Base-by-base conservation (phyloP, 1,139 yeast genomes). In the Blastobotrys capitulatus region DNA sequence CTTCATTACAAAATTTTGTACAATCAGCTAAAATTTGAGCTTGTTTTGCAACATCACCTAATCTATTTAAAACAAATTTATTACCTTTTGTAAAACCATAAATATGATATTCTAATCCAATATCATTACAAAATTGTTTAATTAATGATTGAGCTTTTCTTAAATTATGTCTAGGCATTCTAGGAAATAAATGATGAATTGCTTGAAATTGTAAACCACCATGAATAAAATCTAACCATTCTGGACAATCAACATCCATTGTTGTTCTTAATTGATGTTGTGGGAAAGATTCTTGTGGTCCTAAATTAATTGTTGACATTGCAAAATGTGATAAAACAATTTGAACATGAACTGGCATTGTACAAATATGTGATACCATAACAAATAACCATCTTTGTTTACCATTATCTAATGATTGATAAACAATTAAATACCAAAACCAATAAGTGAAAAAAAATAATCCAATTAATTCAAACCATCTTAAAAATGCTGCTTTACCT, bases 181-280 rank as follows among this genome's bases (percentile, higher is more conserved):
- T 74, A 16, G 97, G 97, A 66, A 88, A 88, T 57, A 88, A 72
- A 65, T 88, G 97, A 64, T 88, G 97, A 47, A 88, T 80, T 1
- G 89, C 95, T 65, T 88, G 97, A 69, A 87, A 88, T 65, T 88
- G 97, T 47, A 88, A 76, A 0, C 97, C 97, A 6, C 96, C 97
- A 61, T 88, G 97, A 60, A 88, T 74, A 61, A 81, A 88, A 65
- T 88, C 97, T 46, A 88, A 73, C 96, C 96, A 88, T 54, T 79
- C 82, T 1, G 97, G 96, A 69, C 97, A 88, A 60, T 85, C 94
- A 16, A 88, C 96, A 64, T 88, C 97, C 96, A 88, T 89, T 5
- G 96, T 88, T 1, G 97, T 88, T 59, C 97, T 75, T 16, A 88
- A 63, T 65, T 88, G 96, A 58, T 92, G 77, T 57, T 84, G 83